Evolutionary conservation across 2,329 filamentous ascomycete species (phyloP), one percentile per base, ranked within the genome.

Genomic region (Plectosphaerella plurivora): DNA sequence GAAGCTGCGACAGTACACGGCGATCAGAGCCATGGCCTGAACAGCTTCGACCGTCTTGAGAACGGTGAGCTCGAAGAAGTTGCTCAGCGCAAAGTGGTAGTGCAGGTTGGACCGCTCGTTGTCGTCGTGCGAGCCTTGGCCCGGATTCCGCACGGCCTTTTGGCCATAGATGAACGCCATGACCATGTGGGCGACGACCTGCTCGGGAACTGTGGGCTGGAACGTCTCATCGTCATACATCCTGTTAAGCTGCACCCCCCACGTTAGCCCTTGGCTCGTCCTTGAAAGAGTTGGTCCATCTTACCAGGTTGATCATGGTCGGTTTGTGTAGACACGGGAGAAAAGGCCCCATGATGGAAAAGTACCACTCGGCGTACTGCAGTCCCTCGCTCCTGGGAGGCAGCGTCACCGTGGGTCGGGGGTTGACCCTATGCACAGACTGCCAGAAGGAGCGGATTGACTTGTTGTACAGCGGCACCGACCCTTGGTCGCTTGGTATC

Each of bases 161-260:
- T 95, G 89, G 59, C 88, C 90, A 63, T 86, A 85, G 60, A 93
- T 87, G 48, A 84, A 85, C 11, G 88, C 86, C 53, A 94, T 85
- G 42, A 94, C 79, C 83, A 92, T 89, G 66, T 93, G 87, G 1
- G 91, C 77, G 53, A 83, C 82, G 41, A 89, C 87, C 2, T 78
- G 76, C 63, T 94, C 85, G 2, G 87, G 78, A 0, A 79, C 67
- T 0, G 81, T 79, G 1, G 88, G 79, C 49, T 78, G 73, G 64
- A 86, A 89, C 51, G 65, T 72, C 15, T 79, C 75, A 50, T 91
- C 86, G 60, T 91, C 85, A 63, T 91, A 91, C 51, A 91, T 79
- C 54, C 81, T 77, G 7, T 74, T 74, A 58, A 87, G 71, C 82
- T 86, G 11, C 28, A 3, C 28, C 28, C 8, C 3, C 25, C 25